Evolutionary conservation across 176 grass and related monocot species (phyloP).

Genomic region (Musa beccarii): DNA sequence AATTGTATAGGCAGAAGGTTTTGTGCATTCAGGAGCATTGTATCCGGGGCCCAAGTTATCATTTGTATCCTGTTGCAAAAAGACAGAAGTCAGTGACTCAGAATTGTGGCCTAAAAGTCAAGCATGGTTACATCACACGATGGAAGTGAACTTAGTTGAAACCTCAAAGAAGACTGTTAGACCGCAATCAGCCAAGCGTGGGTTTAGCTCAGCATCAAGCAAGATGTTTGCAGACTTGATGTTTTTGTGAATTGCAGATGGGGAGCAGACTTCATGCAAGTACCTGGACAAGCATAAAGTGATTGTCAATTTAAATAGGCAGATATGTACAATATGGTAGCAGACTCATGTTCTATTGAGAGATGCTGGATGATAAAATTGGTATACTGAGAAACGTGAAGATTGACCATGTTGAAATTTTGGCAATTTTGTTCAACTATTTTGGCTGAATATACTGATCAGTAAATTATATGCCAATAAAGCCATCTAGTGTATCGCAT

Average conservation of each 20-base stretch:
- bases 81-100: not conserved
- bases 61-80: slow-evolving; percentile 48
- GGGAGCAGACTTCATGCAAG: slow-evolving; percentile 84
- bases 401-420: too few relatives aligned
- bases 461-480: too few relatives aligned
- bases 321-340: not conserved
- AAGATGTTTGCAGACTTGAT: slow-evolving; percentile 87
- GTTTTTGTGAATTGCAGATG: slow-evolving; percentile 74
- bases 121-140: not conserved
- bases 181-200: slow-evolving; percentile 61
- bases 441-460: too few relatives aligned
- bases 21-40: slow-evolving; percentile 60
- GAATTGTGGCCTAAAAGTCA: not conserved
- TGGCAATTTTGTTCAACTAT: too few relatives aligned
- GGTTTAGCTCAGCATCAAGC: slow-evolving; percentile 79
- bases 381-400: too few relatives aligned
- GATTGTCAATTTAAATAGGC: not conserved
- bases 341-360: too few relatives aligned
- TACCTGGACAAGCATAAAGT: slow-evolving; percentile 39
- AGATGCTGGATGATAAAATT: too few relatives aligned
- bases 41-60: slow-evolving; percentile 75
- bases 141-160: slow-evolving; percentile 6
- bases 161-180: slow-evolving; percentile 76
- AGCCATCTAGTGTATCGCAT: too few relatives aligned
- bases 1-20: slow-evolving; percentile 54